These are phyloP conservation scores for Eremothecium coryli DNA, from an alignment of 1,139 yeast species.

Conservation along the genomic window DNA sequence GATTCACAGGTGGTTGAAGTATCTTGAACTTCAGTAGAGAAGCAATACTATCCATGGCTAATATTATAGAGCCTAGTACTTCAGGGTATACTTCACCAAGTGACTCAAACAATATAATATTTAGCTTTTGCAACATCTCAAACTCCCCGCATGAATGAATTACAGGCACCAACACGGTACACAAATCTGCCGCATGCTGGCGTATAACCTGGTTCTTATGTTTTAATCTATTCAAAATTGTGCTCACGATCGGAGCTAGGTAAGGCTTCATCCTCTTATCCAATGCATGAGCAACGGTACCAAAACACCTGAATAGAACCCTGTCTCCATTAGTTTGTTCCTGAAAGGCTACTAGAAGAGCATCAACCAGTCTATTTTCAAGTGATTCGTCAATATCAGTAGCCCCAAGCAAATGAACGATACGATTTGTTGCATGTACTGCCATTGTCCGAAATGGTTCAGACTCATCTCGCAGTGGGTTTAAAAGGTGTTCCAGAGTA, in stretches of 20 bases:
- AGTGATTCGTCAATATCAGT: conserved; percentile 46
- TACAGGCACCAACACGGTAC: conserved; percentile 57
- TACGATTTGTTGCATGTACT: conserved; percentile 53
- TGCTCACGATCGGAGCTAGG: conserved; percentile 63
- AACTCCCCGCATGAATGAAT: conserved; percentile 60
- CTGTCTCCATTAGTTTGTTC: conserved; percentile 54
- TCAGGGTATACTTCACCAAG: conserved; percentile 94
- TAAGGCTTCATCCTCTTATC: conserved; percentile 68
- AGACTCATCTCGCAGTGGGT: conserved; percentile 67
- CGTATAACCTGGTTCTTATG: conserved; percentile 67
- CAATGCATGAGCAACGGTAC: conserved; percentile 55
- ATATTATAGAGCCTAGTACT: conserved; percentile 76
- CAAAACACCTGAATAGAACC: conserved; percentile 55
- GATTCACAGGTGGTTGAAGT: conserved; percentile 70
- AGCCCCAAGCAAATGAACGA: conserved; percentile 38
- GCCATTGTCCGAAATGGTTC: conserved; percentile 77
- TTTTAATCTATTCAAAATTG: conserved; percentile 64
- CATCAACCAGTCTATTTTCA: conserved; percentile 69
- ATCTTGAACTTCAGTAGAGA: conserved; percentile 37
- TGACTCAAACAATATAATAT: conserved; percentile 77
- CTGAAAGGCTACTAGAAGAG: conserved; percentile 74
- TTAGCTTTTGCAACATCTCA: conserved; percentile 54
- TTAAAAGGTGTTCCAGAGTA: conserved; percentile 49
- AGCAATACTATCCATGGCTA: conserved; percentile 53
- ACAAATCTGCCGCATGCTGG: conserved; percentile 78